Evolutionary conservation across 1,284 basidiomycete species (phyloP).

Genomic region (Sanghuangporus weigelae): DNA sequence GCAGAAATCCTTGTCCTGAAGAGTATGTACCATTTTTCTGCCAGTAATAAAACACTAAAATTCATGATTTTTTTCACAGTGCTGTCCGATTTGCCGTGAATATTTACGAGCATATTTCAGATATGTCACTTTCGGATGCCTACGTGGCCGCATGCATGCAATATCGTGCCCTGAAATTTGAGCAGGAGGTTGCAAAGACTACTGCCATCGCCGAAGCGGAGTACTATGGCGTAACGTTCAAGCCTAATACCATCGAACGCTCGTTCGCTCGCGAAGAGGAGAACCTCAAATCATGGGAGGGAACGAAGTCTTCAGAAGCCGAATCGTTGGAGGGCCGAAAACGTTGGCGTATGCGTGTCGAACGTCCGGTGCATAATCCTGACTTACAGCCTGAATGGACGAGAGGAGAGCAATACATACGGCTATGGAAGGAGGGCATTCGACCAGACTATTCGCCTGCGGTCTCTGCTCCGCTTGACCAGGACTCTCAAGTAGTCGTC

Average conservation of each 20-base stretch:
- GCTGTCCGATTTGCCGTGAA: slow-evolving; percentile 78
- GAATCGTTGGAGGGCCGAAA: slow-evolving; percentile 61
- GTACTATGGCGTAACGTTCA: slow-evolving; percentile 69
- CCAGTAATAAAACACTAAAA: slow-evolving; percentile 14
- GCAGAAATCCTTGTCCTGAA: slow-evolving; percentile 81
- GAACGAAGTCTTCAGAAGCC: slow-evolving; percentile 49
- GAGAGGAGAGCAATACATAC: slow-evolving; percentile 62
- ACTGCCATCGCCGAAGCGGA: slow-evolving; percentile 82
- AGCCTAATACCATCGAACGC: slow-evolving; percentile 54
- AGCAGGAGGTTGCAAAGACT: slow-evolving; percentile 73
- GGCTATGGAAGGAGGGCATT: slow-evolving; percentile 63
- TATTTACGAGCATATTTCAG: slow-evolving; percentile 59
- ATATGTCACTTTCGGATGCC: slow-evolving; percentile 69
- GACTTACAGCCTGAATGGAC: slow-evolving; percentile 45
- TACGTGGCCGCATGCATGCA: slow-evolving; percentile 80
- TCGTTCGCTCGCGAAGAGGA: slow-evolving; percentile 59
- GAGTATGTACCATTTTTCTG: slow-evolving; percentile 58
- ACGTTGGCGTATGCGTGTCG: slow-evolving; percentile 67
- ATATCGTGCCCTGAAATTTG: slow-evolving; percentile 81
- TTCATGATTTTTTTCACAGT: slow-evolving; percentile 38
- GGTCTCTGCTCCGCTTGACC: slow-evolving; percentile 29
- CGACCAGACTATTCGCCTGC: slow-evolving; percentile 58
- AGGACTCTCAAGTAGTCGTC: not conserved
- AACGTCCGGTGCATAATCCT: slow-evolving; percentile 36
- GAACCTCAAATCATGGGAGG: slow-evolving; percentile 54